These are phyloP conservation scores for Tetrahymena borealis DNA, from an alignment of 73 alveolate species.

Conservation along the genomic window DNA sequence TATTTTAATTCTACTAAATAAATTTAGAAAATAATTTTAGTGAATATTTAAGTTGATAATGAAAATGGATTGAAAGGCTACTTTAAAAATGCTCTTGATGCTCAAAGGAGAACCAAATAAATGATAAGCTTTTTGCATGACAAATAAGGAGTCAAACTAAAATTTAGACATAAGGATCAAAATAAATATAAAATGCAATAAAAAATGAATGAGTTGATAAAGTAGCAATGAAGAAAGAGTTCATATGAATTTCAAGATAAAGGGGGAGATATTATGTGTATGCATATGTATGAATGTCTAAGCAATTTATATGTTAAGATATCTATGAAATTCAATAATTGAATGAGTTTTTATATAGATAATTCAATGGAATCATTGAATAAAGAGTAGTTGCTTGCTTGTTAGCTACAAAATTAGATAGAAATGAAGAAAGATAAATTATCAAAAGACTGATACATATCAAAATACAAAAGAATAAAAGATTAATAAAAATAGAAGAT, in stretches of 20 bases:
- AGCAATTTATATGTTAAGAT: too few relatives aligned
- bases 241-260: background rate
- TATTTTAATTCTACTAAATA: too few relatives aligned
- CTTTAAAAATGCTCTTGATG: background rate
- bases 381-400: background rate
- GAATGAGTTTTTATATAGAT: too few relatives aligned
- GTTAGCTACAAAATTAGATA: background rate
- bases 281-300: too few relatives aligned
- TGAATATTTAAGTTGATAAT: too few relatives aligned
- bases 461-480: background rate
- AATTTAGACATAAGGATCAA: background rate
- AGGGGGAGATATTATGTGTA: too few relatives aligned
- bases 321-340: too few relatives aligned
- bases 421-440: background rate
- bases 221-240: background rate
- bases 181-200: background rate
- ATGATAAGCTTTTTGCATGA: background rate
- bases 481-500: background rate
- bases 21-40: too few relatives aligned
- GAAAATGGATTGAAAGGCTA: too few relatives aligned
- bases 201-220: background rate
- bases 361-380: too few relatives aligned
- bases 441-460: background rate
- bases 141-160: background rate
- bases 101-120: background rate